Evolutionary conservation across 208 protist genomes (phyloP).

Genomic region (Leishmania gerbilli): DNA sequence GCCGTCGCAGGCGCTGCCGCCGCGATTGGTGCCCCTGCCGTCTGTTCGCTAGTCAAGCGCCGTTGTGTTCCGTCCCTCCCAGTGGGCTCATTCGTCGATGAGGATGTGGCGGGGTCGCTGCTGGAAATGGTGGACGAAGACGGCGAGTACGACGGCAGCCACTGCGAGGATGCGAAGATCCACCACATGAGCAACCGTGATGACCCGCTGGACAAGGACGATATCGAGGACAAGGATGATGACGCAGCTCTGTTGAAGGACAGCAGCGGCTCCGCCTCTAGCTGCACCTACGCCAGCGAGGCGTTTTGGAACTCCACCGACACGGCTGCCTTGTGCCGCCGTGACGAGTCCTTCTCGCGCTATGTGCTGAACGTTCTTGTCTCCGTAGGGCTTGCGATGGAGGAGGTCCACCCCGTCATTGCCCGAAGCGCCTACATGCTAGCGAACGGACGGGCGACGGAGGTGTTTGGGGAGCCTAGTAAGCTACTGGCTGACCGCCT

Average conservation of each 20-base stretch:
- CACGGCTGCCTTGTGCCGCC: constrained; percentile 26
- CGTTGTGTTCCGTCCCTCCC: not conserved
- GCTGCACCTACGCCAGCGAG: constrained; percentile 10
- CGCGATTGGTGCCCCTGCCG: not conserved
- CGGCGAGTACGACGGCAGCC: not conserved
- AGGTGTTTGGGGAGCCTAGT: constrained; percentile 24
- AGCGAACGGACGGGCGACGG: constrained; percentile 16
- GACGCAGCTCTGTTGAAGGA: constrained; percentile 1
- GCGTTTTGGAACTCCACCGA: constrained; percentile 2
- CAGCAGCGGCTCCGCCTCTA: not conserved
- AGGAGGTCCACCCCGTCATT: constrained; percentile 38
- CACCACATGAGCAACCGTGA: not conserved
- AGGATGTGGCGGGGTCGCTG: not conserved
- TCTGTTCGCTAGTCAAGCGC: not conserved
- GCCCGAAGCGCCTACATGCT: constrained; percentile 43
- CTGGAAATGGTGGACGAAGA: constrained; percentile 10
- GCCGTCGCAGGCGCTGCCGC: not conserved
- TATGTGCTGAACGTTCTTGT: constrained; percentile 57
- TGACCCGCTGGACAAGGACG: not conserved
- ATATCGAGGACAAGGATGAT: not conserved
- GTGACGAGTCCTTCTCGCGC: constrained; percentile 37
- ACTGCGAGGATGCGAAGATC: not conserved
- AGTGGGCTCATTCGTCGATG: not conserved
- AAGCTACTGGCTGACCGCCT: constrained; percentile 17
- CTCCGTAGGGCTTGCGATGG: constrained; percentile 46